Conservation (phyloP, 2,329 filamentous ascomycete genomes). For the Chrysosporium queenslandicum region DNA sequence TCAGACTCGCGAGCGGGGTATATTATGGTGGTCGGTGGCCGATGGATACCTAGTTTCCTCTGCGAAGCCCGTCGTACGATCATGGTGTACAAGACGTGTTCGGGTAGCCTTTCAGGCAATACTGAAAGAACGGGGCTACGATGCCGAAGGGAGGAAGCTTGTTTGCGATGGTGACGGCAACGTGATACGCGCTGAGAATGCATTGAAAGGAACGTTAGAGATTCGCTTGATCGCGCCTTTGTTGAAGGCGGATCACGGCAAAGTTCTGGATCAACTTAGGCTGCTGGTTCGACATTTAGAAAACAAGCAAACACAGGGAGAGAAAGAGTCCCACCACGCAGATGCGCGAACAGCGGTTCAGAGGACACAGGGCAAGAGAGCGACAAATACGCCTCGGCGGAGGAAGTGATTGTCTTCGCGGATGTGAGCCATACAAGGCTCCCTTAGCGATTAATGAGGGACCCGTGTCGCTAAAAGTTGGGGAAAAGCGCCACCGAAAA, state of each 20-base stretch:
- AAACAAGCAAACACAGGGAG: neutral
- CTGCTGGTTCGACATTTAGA: neutral
- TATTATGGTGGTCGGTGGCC: constrained; percentile 42
- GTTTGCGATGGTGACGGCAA: constrained; percentile 3
- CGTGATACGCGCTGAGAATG: neutral
- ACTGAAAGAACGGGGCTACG: constrained; percentile 39
- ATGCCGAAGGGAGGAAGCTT: constrained; percentile 24
- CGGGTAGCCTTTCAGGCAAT: constrained; percentile 38
- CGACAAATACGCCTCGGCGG: neutral
- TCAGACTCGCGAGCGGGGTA: constrained; percentile 30
- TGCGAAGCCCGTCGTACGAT: constrained; percentile 40
- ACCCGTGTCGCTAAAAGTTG: too few species aligned
- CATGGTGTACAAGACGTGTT: constrained; percentile 36
- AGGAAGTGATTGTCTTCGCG: too few species aligned
- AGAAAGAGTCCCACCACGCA: neutral
- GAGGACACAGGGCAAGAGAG: neutral
- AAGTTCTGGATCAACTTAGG: neutral
- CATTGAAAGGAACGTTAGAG: constrained; percentile 9
- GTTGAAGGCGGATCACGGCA: neutral
- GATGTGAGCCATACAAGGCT: too few species aligned
- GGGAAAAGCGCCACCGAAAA: too few species aligned
- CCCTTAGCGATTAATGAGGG: too few species aligned
- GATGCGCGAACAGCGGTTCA: neutral
- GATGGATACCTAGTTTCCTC: constrained; percentile 21
- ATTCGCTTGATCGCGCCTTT: neutral